Evolutionary conservation across 164 flowering plant genomes (phyloP).

Genomic region (Piper betle): DNA sequence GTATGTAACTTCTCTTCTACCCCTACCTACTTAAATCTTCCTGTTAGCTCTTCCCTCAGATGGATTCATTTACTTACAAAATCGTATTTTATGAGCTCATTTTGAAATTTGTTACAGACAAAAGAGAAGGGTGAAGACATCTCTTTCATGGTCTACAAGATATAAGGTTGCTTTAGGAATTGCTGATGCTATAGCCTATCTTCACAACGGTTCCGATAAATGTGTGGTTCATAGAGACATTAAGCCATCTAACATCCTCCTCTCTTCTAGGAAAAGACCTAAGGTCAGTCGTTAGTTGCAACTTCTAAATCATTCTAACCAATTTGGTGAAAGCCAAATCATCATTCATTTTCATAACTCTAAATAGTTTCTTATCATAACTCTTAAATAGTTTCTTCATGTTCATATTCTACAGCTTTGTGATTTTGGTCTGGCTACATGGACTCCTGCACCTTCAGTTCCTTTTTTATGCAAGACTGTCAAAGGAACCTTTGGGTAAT

Average conservation of each 20-base stretch:
- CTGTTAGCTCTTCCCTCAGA: too few species aligned
- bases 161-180: conserved; percentile 74
- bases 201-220: conserved; percentile 72
- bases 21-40: neutral
- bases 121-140: conserved; percentile 42
- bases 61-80: too few species aligned
- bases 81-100: too few species aligned
- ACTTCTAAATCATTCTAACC: neutral
- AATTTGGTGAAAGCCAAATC: too few species aligned
- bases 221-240: conserved; percentile 92
- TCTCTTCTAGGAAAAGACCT: conserved; percentile 63
- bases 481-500: conserved; percentile 94
- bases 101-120: conserved; percentile 29
- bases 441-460: conserved; percentile 85
- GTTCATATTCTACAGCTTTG: conserved; percentile 45
- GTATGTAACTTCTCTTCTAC: conserved; percentile 19
- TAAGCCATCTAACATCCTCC: conserved; percentile 87
- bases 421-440: conserved; percentile 91
- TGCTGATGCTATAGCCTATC: conserved; percentile 65
- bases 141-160: conserved; percentile 72
- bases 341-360: too few species aligned
- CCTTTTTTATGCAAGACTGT: conserved; percentile 97
- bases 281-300: conserved; percentile 30
- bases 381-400: neutral
- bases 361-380: neutral